These are phyloP conservation scores for Xerocomus brunneocitrinus DNA, from an alignment of 768 basidiomycete species.

Conservation along the genomic window DNA sequence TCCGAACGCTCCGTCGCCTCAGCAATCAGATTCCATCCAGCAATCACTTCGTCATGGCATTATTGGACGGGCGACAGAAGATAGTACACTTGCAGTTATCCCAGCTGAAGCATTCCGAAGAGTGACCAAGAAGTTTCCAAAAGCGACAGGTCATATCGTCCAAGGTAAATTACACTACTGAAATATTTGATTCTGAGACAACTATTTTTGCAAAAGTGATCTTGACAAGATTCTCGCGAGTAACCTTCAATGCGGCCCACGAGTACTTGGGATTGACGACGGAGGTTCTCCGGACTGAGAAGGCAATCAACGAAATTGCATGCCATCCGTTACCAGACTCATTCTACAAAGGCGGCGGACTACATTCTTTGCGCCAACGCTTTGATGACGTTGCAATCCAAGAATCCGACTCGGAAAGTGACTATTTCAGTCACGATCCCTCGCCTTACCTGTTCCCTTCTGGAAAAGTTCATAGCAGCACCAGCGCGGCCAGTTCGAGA, in stretches of 20 bases:
- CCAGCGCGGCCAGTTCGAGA: conserved; percentile 17
- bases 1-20: conserved; percentile 20
- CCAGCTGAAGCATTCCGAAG: conserved; percentile 95
- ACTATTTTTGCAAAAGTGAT: conserved; percentile 57
- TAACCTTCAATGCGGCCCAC: conserved; percentile 97
- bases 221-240: conserved; percentile 90
- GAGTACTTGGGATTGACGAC: conserved; percentile 92
- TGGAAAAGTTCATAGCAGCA: conserved; percentile 15
- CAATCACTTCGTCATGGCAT: conserved; percentile 56
- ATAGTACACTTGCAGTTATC: conserved; percentile 96
- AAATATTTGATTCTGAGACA: conserved; percentile 3
- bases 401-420: conserved; percentile 47
- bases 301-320: conserved; percentile 94
- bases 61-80: conserved; percentile 89
- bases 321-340: conserved; percentile 88
- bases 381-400: conserved; percentile 59
- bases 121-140: conserved; percentile 93
- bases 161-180: conserved; percentile 52
- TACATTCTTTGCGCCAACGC: conserved; percentile 85
- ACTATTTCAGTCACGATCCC: conserved; percentile 46
- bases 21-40: conserved; percentile 22
- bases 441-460: conserved; percentile 19
- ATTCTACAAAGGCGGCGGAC: conserved; percentile 90
- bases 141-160: conserved; percentile 94
- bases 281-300: conserved; percentile 94